Evolutionary conservation across 257 asterid genomes (phyloP), one percentile per base, ranked within the genome.

Genomic region (Primulina huaijiensis): DNA sequence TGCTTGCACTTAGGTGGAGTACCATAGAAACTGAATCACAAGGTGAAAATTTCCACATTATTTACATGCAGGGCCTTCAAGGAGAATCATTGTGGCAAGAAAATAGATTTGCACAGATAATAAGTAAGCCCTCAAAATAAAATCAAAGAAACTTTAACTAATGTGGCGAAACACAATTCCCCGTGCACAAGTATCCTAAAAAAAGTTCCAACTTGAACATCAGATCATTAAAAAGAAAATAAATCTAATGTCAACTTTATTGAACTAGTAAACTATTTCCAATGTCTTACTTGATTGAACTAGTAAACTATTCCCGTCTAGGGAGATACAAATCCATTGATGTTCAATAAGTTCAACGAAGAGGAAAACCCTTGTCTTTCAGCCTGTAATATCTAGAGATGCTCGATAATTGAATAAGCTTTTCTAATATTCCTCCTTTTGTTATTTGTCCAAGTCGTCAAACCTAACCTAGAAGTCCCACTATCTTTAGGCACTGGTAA

Each of bases 401-500:
- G 30, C 30, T 27, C 30, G 3, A 27, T 27, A 27, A 27, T 27
- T 27, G 30, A 27, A 59, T 69, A 37, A 27, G 27, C 40, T 66
- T 65, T 19, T 20, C 27, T 6, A 20, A 17, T 33, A 38, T 57
- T 57, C 56, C 55, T 3, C 33, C 33, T 60, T 61, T 71, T 27
- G 30, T 40, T 57, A 40, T 5, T 57, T 67, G 63, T 62, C 30
- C 52, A 60, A 57, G 62, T 73, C 38, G 61, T 50, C 61, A 73
- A 65, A 31, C 2, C 9, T 7, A 35, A 35, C 40, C 40, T 35
- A 35, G 40, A 35, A 35, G 10, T 35, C 40, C 30, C 30, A 35
- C 40, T 8, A 35, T 35, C 40, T 35, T 35, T 35, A 35, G 40
- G 53, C 12, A 4, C 53, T 12, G n/a, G 12, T 27, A 2, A 43